Conservation (phyloP, 1,284 basidiomycete species). For the Hemileia vastatrix region DNA sequence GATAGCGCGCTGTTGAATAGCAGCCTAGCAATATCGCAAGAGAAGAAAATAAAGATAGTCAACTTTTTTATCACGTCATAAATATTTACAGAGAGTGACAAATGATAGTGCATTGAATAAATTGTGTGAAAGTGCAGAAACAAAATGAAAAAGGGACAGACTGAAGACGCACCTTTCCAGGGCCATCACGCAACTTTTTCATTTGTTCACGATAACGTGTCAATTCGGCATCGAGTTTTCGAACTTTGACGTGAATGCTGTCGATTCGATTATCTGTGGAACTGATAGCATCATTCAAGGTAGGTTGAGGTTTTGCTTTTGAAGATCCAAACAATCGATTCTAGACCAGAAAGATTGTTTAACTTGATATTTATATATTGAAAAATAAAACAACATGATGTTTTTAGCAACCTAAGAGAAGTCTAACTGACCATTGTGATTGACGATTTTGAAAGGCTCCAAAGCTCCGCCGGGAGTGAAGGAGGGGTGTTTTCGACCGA, state of each 20-base stretch:
- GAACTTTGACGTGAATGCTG: constrained; percentile 90
- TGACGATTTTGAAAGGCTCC: no score
- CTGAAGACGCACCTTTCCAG: constrained; percentile 68
- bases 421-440: no score
- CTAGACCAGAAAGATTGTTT: no score
- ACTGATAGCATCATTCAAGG: constrained; percentile 78
- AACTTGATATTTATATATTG: no score
- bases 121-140: background rate
- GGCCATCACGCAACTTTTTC: constrained; percentile 82
- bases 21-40: constrained; percentile 51
- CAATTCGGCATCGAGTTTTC: constrained; percentile 90
- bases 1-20: constrained; percentile 89
- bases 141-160: constrained; percentile 11
- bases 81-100: background rate
- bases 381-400: no score
- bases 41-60: background rate
- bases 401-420: no score
- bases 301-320: constrained; percentile 57
- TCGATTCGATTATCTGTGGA: constrained; percentile 84
- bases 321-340: constrained; percentile 47
- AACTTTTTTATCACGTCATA: background rate
- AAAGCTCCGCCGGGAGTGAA: no score
- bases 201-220: constrained; percentile 90
- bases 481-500: no score
- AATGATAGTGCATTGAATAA: background rate